Base-by-base conservation (phyloP, 257 asterid species). In the Solanum virginianum region DNA sequence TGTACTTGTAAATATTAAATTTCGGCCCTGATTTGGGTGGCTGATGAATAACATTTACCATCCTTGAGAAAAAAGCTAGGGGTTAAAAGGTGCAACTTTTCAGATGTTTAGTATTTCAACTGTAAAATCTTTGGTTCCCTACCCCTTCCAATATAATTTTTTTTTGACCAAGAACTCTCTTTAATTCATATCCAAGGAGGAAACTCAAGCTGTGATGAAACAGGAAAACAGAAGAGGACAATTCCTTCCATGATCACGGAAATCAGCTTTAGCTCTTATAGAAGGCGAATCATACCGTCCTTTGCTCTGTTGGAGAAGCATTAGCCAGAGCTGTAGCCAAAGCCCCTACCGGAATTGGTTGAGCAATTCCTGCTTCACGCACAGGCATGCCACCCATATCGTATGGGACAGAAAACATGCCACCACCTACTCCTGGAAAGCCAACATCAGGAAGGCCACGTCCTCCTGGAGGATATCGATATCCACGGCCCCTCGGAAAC, bases 251-350 rank as follows among this genome's bases (percentile, higher is more conserved):
- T 75, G 24, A 49, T 49, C 62, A 49, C 8, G 24, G 62, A 53
- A 9, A 75, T 75, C 62, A 10, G 62, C 41, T 75, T 75, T 51
- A 75, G 82, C 60, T 22, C 57, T 26, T 51, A 49, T 75, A 51
- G 59, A 75, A 75, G n/a, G 43, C 15, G 17, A 53, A 45, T 36
- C 96, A 89, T 80, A 96, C 99, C 93, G 94, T 95, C 87, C 98
- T 91, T 91, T 96, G 99, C 22, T 96, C 98, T 5, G 86, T 83
- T 62, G 97, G 95, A 81, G 98, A 91, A 68, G 99, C 97, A 88
- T 96, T 94, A 47, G 99, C 98, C 69, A 96, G 95, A 1, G 98
- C 98, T 85, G 99, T 90, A 80, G 98, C 97, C 92, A 96, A 81
- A 85, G 98, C 98, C 57, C 97, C 98, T 45, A 96, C 89, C 0